phyloP scores from a whole-genome alignment of 768 basidiomycete genomes.

The Cystofilobasidium bisporidii region DNA sequence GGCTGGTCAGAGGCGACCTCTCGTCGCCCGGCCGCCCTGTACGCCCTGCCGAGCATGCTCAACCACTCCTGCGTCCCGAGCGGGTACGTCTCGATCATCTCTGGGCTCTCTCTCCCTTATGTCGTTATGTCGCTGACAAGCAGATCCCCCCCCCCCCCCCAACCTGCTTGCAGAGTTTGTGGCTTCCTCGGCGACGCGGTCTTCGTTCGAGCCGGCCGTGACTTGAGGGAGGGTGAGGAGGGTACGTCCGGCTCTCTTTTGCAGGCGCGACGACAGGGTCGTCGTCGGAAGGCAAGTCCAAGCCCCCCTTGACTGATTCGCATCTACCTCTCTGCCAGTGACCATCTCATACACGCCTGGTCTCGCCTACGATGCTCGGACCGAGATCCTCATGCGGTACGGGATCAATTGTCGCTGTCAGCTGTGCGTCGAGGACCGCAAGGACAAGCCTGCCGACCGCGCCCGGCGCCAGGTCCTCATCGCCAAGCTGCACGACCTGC shows the following conservation, averaged over 20 bases:
- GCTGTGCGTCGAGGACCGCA: not conserved
- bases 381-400: not conserved
- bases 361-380: slow-evolving; percentile 11
- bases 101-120: not conserved
- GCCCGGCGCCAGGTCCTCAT: not conserved
- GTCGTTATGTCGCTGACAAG: not conserved
- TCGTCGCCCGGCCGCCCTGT: slow-evolving; percentile 33
- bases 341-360: slow-evolving; percentile 28
- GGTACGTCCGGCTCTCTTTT: not conserved
- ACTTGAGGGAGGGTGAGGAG: slow-evolving; percentile 36
- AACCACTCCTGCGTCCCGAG: slow-evolving; percentile 40
- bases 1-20: slow-evolving; percentile 21
- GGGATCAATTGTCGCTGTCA: not conserved
- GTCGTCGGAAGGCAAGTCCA: no score
- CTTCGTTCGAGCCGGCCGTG: slow-evolving; percentile 35
- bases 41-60: slow-evolving; percentile 37
- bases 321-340: slow-evolving; percentile 25
- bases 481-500: not conserved
- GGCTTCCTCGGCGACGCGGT: slow-evolving; percentile 36
- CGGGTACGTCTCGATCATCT: slow-evolving; percentile 21
- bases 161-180: slow-evolving; percentile 23
- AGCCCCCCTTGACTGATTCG: no score
- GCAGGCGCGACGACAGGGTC: not conserved
- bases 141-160: not conserved
- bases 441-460: not conserved